Evolutionary conservation across 1,139 yeast genomes (phyloP), one percentile per base, ranked within the genome.

Genomic region (Magnusiomyces clavatus): DNA sequence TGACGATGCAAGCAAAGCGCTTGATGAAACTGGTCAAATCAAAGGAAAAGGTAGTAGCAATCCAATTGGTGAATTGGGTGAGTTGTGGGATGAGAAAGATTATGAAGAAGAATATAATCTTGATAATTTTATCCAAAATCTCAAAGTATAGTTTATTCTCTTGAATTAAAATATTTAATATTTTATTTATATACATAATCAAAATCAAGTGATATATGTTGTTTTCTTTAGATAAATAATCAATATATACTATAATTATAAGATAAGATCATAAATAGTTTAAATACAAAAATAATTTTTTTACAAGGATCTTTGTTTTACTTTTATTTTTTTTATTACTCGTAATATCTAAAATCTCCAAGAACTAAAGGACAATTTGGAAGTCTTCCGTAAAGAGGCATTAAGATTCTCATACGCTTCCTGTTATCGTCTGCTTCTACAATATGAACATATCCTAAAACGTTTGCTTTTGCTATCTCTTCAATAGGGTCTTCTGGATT

Each of bases 51-150:
- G 85, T 6, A 81, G 55, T 47, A 59, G 60, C 29, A 80, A 56
- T 50, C 88, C 86, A 1, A 83, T 88, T 52, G 94, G 92, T 37
- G 95, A 87, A 60, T 75, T 90, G 59, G 92, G 87, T n/a, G 97
- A 90, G 63, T 76, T 92, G 56, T 92, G 98, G 98, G 97, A 92
- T 67, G 95, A 87, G 63, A 77, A 87, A 48, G 97, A 92, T 69
- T 92, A 92, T 64, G 96, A 90, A 60, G 98, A 92, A 64, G 97
- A 92, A 71, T 92, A 92, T 68, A 87, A 92, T 64, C 78, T 92
- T 70, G 97, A 90, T 68, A 82, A 85, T 53, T 92, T 92, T 68
- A 92, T 92, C 69, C 86, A 86, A 69, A 84, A 87, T 20, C 77
- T 88, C 58, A 73, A 69, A 57, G 71, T 63, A 58, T 52, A 50